Evolutionary conservation across 2,329 filamentous ascomycete species (phyloP), one percentile per base, ranked within the genome.

Genomic region (Pestalotiopsis sp.): DNA sequence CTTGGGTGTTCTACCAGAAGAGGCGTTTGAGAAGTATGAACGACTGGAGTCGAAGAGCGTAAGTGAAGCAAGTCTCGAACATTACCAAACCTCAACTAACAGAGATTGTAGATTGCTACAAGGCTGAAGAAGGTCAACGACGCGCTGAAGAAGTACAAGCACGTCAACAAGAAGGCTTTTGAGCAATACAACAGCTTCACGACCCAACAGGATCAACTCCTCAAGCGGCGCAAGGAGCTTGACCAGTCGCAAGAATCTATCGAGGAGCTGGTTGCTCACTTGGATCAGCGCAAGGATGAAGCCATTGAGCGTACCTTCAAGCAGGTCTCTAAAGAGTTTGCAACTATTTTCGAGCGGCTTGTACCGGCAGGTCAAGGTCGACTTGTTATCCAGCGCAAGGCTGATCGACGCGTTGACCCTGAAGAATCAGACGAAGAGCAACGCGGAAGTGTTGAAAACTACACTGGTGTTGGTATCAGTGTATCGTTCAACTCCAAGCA

Each of bases 151-250:
- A 97, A 98, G 78, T 98, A 96, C 82, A 94, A 94, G 66, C 94
- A 98, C 75, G 94, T 99, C 82, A 99, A 99, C 87, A 99, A 98
- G 83, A 98, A 99, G 82, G 96, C 96, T 0, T 97, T 98, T 77
- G 97, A 99, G 81, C 96, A 99, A 79, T 99, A 98, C 83, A 97
- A 95, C 82, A 97, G 91, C 81, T 99, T 98, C 78, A 98, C 95
- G 7, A 92, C 91, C 64, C 94, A 98, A 80, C 92, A 97, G 67
- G 94, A 97, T 70, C 91, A 92, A 24, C 85, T 99, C 20, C 92
- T 92, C 63, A 92, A 92, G 75, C 92, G 96, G 72, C 89, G 95
- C 63, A 88, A 91, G 73, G 96, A 98, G 78, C 89, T 99, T 11
- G 94, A 97, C 74, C 90, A 89, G 14, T 95, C 93, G 2, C 94